Evolutionary conservation across 257 asterid genomes (phyloP), one percentile per base, ranked within the genome.

Genomic region (Ilex asprella): DNA sequence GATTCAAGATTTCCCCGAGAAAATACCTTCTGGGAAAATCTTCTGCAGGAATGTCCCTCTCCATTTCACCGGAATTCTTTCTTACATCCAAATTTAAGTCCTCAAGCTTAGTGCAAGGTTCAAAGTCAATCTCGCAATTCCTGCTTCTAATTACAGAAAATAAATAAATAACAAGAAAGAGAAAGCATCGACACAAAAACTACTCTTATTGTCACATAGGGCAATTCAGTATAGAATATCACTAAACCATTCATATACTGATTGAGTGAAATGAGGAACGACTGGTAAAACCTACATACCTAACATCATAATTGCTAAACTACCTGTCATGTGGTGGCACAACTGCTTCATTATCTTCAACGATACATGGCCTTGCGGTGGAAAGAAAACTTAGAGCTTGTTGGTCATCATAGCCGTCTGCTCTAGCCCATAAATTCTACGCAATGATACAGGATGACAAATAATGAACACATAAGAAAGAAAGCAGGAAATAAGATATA

Each of bases 31-130:
- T 59, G 31, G 59, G 32, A 59, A 66, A 68, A 73, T 83, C 86
- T 72, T 79, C 82, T 15, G 77, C 75, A 56, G 76, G 64, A 71
- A 60, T 73, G 66, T 73, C 86, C 70, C 67, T 66, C 73, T 71
- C 77, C 51, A 58, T 61, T 69, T 70, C 87, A 67, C 61, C 60
- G 47, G 83, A 66, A 68, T 75, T 68, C 72, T 75, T 82, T 73
- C 83, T 73, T 69, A 91, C 86, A 73, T 84, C 90, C 90, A 91
- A 82, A 78, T 91, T 85, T 69, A 88, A 82, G 76, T 78, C 95
- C 84, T 73, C 93, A 60, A 88, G 91, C 89, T 86, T 88, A 86
- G 88, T 82, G 79, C 84, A 88, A 71, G 89, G 79, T 82, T 84
- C 98, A 69, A 81, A 64, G 75, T 88, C 88, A 75, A 82, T 81